Evolutionary conservation across 345 rosid genomes (phyloP).

Genomic region (Pseudoturritis turrita): DNA sequence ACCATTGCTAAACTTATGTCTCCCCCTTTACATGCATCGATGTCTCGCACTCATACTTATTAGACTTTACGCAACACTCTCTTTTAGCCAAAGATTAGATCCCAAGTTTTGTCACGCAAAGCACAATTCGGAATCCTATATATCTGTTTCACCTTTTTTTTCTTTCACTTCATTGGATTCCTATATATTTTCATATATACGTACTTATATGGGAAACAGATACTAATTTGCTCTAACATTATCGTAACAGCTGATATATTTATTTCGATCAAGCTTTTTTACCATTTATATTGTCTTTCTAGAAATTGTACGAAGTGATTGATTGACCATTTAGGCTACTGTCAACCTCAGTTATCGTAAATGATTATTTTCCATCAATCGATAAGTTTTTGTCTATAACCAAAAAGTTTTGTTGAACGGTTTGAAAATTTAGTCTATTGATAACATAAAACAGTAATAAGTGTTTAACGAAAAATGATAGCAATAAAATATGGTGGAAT

Average conservation of each 20-base stretch:
- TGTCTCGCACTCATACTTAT: slow-evolving; percentile 27
- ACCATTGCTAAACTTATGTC: slow-evolving; percentile 23
- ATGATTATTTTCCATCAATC: neutral
- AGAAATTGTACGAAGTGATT: neutral
- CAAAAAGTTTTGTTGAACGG: neutral
- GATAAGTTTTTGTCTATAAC: neutral
- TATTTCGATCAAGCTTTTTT: neutral
- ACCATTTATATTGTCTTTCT: neutral
- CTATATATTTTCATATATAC: neutral
- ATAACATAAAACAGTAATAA: too few species aligned
- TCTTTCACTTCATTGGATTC: slow-evolving; percentile 16
- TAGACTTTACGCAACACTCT: slow-evolving; percentile 34
- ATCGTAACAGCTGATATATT: too few species aligned
- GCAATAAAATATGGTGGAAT: too few species aligned
- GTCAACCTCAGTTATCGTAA: neutral
- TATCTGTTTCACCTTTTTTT: slow-evolving; percentile 6
- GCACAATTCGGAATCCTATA: slow-evolving; percentile 16
- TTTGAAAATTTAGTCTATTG: too few species aligned
- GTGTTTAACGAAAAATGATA: too few species aligned
- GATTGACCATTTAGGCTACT: neutral
- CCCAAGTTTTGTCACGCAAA: slow-evolving; percentile 23
- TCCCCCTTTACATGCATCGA: slow-evolving; percentile 29
- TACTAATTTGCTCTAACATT: neutral
- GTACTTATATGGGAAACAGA: neutral
- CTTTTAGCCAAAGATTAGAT: slow-evolving; percentile 27